A percentile compares a stretch with the other conserved stretches of the same genome.
phyloP scores from a whole-genome alignment of 2,329 filamentous ascomycete species.

The Colletotrichum sp. region DNA sequence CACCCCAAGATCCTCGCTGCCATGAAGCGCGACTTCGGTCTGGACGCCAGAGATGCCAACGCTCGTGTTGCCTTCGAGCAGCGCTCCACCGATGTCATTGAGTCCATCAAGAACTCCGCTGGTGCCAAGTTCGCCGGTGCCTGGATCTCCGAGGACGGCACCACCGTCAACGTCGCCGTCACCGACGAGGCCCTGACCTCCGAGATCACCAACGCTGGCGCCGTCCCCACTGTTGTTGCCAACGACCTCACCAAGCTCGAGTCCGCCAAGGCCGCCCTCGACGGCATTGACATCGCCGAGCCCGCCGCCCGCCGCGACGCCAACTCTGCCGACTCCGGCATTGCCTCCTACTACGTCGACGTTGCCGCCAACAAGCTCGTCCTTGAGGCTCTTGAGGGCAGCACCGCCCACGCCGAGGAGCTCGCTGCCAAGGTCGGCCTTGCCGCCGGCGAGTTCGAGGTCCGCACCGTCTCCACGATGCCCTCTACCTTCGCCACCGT shows the following conservation, averaged over 20 bases:
- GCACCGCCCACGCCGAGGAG: slow-evolving; percentile 36
- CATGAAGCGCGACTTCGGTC: slow-evolving; percentile 48
- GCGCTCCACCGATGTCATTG: slow-evolving; percentile 39
- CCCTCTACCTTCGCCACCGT: slow-evolving; percentile 39
- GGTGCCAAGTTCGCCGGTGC: slow-evolving; percentile 42
- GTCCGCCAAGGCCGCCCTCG: slow-evolving; percentile 45
- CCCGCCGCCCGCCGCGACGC: slow-evolving; percentile 26
- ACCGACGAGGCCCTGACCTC: slow-evolving; percentile 39
- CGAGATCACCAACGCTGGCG: slow-evolving; percentile 39
- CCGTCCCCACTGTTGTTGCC: slow-evolving; percentile 35
- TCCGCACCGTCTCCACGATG: slow-evolving; percentile 34
- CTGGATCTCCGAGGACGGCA: slow-evolving; percentile 40
- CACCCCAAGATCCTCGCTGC: slow-evolving; percentile 44
- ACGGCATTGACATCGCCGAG: slow-evolving; percentile 42
- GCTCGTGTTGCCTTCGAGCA: slow-evolving; percentile 42
- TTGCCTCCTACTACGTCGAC: slow-evolving; percentile 44
- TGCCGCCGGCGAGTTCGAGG: slow-evolving; percentile 38
- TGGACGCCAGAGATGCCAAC: slow-evolving; percentile 40
- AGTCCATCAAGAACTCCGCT: slow-evolving; percentile 33
- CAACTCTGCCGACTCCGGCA: slow-evolving; percentile 29
- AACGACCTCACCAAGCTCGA: slow-evolving; percentile 43
- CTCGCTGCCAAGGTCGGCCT: slow-evolving; percentile 42
- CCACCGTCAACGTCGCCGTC: slow-evolving; percentile 38
- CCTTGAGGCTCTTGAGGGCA: slow-evolving; percentile 39
- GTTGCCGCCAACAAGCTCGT: slow-evolving; percentile 44